Conservation (phyloP, 257 asterid species). For the Solanum megistacrolobum region DNA sequence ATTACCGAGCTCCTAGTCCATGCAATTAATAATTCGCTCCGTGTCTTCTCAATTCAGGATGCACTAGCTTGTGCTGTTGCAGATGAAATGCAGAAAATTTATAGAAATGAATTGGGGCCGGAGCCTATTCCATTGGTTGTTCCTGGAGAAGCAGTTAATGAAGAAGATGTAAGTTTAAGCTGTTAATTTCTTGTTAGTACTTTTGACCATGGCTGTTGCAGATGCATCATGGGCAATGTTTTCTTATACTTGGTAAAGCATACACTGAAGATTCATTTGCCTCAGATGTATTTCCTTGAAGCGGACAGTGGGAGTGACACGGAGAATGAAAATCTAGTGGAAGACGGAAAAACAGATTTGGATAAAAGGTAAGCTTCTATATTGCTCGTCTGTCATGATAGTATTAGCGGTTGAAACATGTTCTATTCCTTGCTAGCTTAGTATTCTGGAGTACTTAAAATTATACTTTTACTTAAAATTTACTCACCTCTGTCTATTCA, state of each 20-base stretch:
- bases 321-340: slow-evolving; percentile 35
- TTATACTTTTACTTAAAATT: background rate
- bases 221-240: background rate
- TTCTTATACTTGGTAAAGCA: background rate
- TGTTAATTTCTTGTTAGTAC: background rate
- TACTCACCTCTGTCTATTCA: background rate
- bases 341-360: slow-evolving; percentile 30
- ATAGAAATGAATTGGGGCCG: slow-evolving; percentile 70
- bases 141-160: slow-evolving; percentile 64
- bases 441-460: background rate
- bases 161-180: slow-evolving; percentile 52
- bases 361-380: slow-evolving; percentile 57
- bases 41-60: slow-evolving; percentile 38
- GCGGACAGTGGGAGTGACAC: slow-evolving; percentile 59
- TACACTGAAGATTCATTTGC: background rate
- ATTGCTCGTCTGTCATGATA: background rate
- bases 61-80: slow-evolving; percentile 94
- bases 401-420: background rate
- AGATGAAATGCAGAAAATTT: slow-evolving; percentile 90
- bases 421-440: background rate
- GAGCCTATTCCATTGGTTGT: slow-evolving; percentile 71
- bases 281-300: slow-evolving; percentile 77
- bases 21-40: background rate
- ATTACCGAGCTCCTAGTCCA: background rate
- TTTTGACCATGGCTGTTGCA: background rate